phyloP scores from a whole-genome alignment of 1,284 basidiomycete genomes.

The Cryptococcus sp. region DNA sequence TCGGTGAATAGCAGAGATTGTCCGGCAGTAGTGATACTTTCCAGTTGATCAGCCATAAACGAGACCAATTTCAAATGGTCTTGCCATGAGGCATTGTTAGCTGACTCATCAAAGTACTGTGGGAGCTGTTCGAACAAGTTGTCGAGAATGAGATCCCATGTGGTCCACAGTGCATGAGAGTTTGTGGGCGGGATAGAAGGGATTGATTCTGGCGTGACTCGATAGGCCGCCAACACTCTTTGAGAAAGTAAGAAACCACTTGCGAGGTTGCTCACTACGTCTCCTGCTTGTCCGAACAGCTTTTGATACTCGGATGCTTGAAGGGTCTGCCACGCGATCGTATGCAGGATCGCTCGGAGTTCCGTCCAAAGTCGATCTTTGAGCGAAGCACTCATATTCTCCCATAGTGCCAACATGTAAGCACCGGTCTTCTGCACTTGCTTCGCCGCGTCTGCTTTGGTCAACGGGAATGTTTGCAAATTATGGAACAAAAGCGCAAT shows the following conservation, averaged over 20 bases:
- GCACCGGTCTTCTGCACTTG: slow-evolving; percentile 11
- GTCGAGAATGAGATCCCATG: slow-evolving; percentile 45
- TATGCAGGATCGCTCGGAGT: slow-evolving; percentile 35
- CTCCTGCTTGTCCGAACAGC: slow-evolving; percentile 32
- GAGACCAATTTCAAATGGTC: slow-evolving; percentile 32
- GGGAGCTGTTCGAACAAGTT: slow-evolving; percentile 45
- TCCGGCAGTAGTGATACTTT: slow-evolving; percentile 29
- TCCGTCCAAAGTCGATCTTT: slow-evolving; percentile 34
- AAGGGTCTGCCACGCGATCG: slow-evolving; percentile 42
- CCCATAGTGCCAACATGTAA: slow-evolving; percentile 34
- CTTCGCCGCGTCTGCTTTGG: slow-evolving; percentile 14
- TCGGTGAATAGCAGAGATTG: slow-evolving; percentile 8
- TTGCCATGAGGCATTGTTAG: slow-evolving; percentile 22
- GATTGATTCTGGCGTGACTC: slow-evolving; percentile 32
- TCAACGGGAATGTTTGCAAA: slow-evolving; percentile 36
- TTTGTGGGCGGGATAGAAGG: slow-evolving; percentile 32
- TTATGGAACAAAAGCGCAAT: slow-evolving; percentile 39
- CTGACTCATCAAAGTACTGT: slow-evolving; percentile 26
- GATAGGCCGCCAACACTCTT: slow-evolving; percentile 32
- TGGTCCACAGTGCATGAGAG: slow-evolving; percentile 35
- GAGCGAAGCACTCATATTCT: slow-evolving; percentile 26
- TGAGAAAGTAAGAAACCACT: slow-evolving; percentile 39
- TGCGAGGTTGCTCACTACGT: slow-evolving; percentile 31
- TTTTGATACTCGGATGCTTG: slow-evolving; percentile 29
- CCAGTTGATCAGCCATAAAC: slow-evolving; percentile 45